These are phyloP conservation scores for Claviceps capensis DNA, from an alignment of 2,329 filamentous ascomycete genomes.

Conservation along the genomic window DNA sequence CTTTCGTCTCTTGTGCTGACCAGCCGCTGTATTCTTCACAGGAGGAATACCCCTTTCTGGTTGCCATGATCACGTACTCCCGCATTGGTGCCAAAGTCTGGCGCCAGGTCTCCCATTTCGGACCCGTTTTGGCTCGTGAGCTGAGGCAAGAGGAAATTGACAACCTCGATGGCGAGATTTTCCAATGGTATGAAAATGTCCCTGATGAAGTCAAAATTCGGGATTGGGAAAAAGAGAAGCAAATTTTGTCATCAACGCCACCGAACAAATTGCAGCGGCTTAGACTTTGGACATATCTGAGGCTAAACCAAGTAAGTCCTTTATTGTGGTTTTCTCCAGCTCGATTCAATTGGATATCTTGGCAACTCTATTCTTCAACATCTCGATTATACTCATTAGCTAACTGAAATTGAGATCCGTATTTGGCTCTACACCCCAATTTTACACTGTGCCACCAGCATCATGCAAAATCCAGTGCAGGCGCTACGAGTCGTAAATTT, in stretches of 20 bases:
- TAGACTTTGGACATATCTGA: constrained; percentile 71
- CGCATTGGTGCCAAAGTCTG: constrained; percentile 77
- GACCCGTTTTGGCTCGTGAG: constrained; percentile 45
- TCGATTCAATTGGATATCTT: not conserved
- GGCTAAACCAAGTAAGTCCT: constrained; percentile 56
- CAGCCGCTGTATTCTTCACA: constrained; percentile 7
- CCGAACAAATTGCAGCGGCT: constrained; percentile 58
- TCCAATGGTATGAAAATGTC: constrained; percentile 75
- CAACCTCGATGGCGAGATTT: constrained; percentile 67
- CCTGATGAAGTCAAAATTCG: constrained; percentile 44
- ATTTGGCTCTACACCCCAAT: constrained; percentile 82
- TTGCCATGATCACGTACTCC: constrained; percentile 75
- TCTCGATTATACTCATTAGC: not conserved
- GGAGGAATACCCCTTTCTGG: constrained; percentile 55
- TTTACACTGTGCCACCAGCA: constrained; percentile 71
- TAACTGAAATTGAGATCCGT: constrained; percentile 39
- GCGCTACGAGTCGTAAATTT: constrained; percentile 64
- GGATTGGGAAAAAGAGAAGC: constrained; percentile 42
- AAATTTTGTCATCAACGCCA: constrained; percentile 35
- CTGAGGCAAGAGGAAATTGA: constrained; percentile 63
- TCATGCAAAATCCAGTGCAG: constrained; percentile 59
- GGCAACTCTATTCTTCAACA: no score
- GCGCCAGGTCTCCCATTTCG: constrained; percentile 61
- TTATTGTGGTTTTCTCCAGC: not conserved
- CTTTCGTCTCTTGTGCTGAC: not conserved